phyloP scores from a whole-genome alignment of 805 yeast genomes.

The Ogataea ramenticola region DNA sequence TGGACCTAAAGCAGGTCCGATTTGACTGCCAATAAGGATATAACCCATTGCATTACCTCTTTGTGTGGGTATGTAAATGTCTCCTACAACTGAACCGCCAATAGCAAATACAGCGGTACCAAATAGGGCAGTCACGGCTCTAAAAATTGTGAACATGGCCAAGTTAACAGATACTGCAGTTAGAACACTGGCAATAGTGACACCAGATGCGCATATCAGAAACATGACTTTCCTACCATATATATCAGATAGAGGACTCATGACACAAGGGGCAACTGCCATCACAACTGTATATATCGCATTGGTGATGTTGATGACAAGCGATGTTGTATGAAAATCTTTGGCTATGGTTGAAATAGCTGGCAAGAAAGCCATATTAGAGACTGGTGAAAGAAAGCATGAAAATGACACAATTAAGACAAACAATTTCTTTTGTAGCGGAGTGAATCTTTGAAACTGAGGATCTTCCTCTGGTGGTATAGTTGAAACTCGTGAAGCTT shows the following conservation, averaged over 20 bases:
- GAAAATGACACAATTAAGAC: slow-evolving; percentile 29
- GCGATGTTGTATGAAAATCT: slow-evolving; percentile 37
- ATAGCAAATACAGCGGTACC: slow-evolving; percentile 50
- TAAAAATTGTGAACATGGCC: slow-evolving; percentile 46
- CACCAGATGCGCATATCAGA: slow-evolving; percentile 31
- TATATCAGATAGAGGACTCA: slow-evolving; percentile 43
- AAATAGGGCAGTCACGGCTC: slow-evolving; percentile 42
- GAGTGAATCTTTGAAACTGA: slow-evolving; percentile 19
- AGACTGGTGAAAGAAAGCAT: slow-evolving; percentile 38
- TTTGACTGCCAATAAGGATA: slow-evolving; percentile 41
- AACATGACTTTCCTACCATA: slow-evolving; percentile 44
- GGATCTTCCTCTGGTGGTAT: slow-evolving; percentile 22
- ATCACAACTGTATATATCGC: slow-evolving; percentile 44
- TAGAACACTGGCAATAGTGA: slow-evolving; percentile 13
- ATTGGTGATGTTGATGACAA: slow-evolving; percentile 40
- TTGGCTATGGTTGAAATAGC: slow-evolving; percentile 44
- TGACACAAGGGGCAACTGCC: slow-evolving; percentile 45
- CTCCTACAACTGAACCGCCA: slow-evolving; percentile 46
- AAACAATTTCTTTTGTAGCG: slow-evolving; percentile 19
- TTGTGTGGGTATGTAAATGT: slow-evolving; percentile 40
- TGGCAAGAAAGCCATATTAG: slow-evolving; percentile 40
- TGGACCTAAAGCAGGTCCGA: slow-evolving; percentile 49
- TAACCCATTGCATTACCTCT: slow-evolving; percentile 47
- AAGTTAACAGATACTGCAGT: slow-evolving; percentile 41
- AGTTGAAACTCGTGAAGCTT: slow-evolving; percentile 2